Base-by-base conservation (phyloP, 2,329 filamentous ascomycete species). In the Aspergillus costaricaensis region DNA sequence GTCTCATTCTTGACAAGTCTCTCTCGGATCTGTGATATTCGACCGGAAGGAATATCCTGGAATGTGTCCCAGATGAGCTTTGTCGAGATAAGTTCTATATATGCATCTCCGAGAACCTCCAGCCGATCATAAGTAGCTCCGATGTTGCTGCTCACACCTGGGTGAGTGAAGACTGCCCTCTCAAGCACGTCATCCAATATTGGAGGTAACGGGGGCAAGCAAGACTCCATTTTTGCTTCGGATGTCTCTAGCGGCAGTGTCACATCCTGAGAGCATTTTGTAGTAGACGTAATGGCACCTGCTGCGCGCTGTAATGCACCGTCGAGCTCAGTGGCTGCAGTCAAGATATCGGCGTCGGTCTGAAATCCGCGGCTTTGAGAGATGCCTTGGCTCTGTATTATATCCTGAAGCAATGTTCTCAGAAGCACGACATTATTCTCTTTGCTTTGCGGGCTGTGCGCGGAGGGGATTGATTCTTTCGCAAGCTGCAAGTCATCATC, bases 21-120 rank as follows among this genome's bases (percentile, higher is more conserved):
- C 74, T 97, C 92, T 54, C 94, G 88, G 17, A 95, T 79, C 65
- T 92, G 90, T 9, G 89, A 88, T 68, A 88, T 86, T 61, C 87
- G 84, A 2, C 92, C 92, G 0, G 89, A 82, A 0, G 85, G 72
- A 9, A 91, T 79, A 12, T 83, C 77, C 1, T 83, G 82, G 69
- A 93, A 95, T 8, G 86, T 90, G 60, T 87, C 80, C 75, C 87
- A 91, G 61, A 98, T 90, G 55, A 96, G 82, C 17, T 86, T 84
- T 0, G 90, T 88, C 5, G 92, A 86, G 50, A 92, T 86, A 55
- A 92, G 78, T 70, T 96, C 90, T 55, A 96, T 81, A 68, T 94
- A 94, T 19, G 91, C 89, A 73, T 98, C 94, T 6, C 94, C 94
- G 7, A 96, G 82, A 79, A 94, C 92, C 76, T 98, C 94, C 6